Base-by-base conservation (phyloP, 148 eudicot species). In the Selenicereus undatus region DNA sequence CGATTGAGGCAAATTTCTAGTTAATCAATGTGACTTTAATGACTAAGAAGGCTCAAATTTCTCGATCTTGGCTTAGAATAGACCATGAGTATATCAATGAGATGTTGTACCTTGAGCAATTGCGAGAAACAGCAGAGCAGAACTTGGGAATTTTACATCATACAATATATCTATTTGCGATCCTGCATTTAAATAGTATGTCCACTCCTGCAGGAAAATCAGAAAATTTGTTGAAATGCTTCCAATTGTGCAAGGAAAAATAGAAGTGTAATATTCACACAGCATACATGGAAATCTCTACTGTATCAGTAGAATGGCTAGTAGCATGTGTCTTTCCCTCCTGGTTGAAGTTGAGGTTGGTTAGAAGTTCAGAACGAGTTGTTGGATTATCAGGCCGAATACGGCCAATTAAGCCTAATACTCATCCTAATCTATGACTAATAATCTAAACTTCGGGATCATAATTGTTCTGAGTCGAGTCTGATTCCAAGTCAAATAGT, bases 151-250 rank as follows among this genome's bases (percentile, higher is more conserved):
- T 26, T 86, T 89, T 35, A 91, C 81, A 64, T 85, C 82, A 82
- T 89, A 91, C 18, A 87, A 85, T 62, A 91, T 85, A 73, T 85
- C 74, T 24, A 91, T 50, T 77, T 52, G 58, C 24, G 93, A 88
- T 56, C 93, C 93, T 56, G 58, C 81, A 87, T 91, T 88, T 42
- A 91, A 86, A 80, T 85, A 85, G 79, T 85, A 91, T 30, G 73
- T 45, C 93, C 93, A 91, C 54, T 88, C 91, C 93, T 91, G 83
- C 75, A 85, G 79, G 43, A 50, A 60, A 21, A 83, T 22, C 39
- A 60, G 26, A 60, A 36, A 2, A 32, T 35, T 32, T 51, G 5
- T 24, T 42, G 54, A 64, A n/a, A 8, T 5, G 8, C 39, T 18
- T 70, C 9, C 14, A 52, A 39, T 4, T 6, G 14, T 54, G 29